These are phyloP conservation scores for Sporothrix brunneoviolacea DNA, from an alignment of 2,329 filamentous ascomycete species.

Conservation along the genomic window DNA sequence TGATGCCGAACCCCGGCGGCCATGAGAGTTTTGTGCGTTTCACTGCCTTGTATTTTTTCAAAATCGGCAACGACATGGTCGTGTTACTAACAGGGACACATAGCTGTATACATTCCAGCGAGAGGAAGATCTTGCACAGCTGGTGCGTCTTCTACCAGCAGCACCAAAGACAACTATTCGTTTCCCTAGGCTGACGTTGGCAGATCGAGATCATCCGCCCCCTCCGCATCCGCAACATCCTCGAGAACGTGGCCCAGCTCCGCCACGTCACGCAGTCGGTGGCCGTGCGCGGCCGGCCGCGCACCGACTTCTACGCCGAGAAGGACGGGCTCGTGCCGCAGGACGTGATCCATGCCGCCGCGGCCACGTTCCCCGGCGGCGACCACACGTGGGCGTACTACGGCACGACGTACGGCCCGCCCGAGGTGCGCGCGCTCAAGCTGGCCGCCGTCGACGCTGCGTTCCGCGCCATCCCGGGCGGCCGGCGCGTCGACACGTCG, in stretches of 20 bases:
- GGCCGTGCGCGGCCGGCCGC: conserved; percentile 33
- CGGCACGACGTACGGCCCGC: conserved; percentile 35
- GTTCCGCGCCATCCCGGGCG: conserved; percentile 26
- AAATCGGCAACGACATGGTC: neutral
- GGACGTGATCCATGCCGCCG: conserved; percentile 25
- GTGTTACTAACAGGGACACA: conserved; percentile 15
- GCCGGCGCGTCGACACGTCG: conserved; percentile 29
- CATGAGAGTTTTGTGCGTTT: conserved; percentile 22
- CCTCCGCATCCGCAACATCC: conserved; percentile 23
- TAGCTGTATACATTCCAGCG: conserved; percentile 33
- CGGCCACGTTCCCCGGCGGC: conserved; percentile 32
- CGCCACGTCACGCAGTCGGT: conserved; percentile 32
- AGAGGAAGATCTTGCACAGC: conserved; percentile 26
- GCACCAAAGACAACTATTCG: no score
- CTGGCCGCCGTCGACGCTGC: conserved; percentile 26
- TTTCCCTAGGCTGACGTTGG: no score
- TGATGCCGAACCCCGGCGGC: conserved; percentile 29
- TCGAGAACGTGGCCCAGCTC: conserved; percentile 40
- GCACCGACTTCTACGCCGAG: conserved; percentile 25
- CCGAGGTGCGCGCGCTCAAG: conserved; percentile 28
- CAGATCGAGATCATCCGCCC: conserved; percentile 33
- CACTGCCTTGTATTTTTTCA: neutral
- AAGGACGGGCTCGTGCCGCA: conserved; percentile 22
- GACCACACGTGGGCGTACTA: conserved; percentile 43
- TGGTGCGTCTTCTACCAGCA: conserved; percentile 23